Percentiles rank a stretch among this genome's conserved stretches.
phyloP scores from a whole-genome alignment of 805 yeast genomes.

The Saturnispora diversa region DNA sequence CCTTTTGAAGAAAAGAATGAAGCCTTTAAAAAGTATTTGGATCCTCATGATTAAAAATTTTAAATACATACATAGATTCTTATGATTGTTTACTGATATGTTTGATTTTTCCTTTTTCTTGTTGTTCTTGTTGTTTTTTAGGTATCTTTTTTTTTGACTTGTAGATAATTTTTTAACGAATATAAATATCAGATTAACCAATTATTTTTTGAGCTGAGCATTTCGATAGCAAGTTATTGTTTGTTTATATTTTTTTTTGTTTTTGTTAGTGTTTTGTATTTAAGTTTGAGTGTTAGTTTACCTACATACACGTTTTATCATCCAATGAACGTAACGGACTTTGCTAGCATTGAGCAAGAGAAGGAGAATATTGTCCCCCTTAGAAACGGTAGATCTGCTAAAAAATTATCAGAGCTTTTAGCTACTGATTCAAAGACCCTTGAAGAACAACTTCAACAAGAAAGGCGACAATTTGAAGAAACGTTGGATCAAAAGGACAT shows the following conservation, averaged over 20 bases:
- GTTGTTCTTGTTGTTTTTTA: too few relatives aligned
- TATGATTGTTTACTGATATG: too few relatives aligned
- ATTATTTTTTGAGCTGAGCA: not conserved
- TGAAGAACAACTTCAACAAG: conserved; percentile 17
- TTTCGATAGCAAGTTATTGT: too few relatives aligned
- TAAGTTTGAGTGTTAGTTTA: too few relatives aligned
- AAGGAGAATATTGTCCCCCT: conserved; percentile 73
- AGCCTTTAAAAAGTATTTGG: conserved; percentile 69
- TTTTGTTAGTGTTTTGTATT: conserved; percentile 1
- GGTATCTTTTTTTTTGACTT: too few relatives aligned
- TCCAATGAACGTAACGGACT: conserved; percentile 18
- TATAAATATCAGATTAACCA: too few relatives aligned
- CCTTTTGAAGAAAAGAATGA: conserved; percentile 88
- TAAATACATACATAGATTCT: not conserved
- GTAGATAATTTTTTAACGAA: too few relatives aligned
- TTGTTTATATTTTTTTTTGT: not conserved
- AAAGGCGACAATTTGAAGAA: conserved; percentile 42
- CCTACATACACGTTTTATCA: too few relatives aligned
- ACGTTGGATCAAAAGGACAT: conserved; percentile 31
- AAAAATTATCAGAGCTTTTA: conserved; percentile 42
- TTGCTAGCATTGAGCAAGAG: conserved; percentile 41
- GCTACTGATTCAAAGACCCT: conserved; percentile 19
- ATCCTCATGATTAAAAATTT: conserved; percentile 15
- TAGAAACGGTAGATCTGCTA: conserved; percentile 61
- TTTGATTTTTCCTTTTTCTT: not conserved